These are phyloP conservation scores for Globisporangium canariense DNA, from an alignment of 352 stramenopile genomes.

Conservation along the genomic window DNA sequence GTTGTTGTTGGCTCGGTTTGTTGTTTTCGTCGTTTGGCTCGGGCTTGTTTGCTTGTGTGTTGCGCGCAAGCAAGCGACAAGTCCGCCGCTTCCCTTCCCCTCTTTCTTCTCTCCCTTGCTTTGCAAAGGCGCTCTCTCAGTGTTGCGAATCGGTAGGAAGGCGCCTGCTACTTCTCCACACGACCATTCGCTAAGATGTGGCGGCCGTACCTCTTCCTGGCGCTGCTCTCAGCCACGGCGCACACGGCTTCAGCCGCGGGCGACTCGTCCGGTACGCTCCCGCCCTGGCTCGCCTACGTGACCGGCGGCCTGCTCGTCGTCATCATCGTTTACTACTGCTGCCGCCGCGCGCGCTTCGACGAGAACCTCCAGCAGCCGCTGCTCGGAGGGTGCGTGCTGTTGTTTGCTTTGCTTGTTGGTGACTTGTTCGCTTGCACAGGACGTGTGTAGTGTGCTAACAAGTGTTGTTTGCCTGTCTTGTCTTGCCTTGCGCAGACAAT, in stretches of 20 bases:
- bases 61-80: background rate
- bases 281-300: constrained; percentile 82
- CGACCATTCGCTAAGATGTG: constrained; percentile 11
- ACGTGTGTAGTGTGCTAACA: background rate
- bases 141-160: constrained; percentile 2
- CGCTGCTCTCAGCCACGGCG: constrained; percentile 31
- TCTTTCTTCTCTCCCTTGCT: constrained; percentile 1
- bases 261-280: constrained; percentile 37
- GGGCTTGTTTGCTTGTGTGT: background rate
- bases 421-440: no score
- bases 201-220: constrained; percentile 27
- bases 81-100: background rate
- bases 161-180: background rate
- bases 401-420: background rate
- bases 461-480: background rate
- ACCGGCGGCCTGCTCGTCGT: constrained; percentile 79
- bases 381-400: constrained; percentile 39
- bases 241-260: constrained; percentile 26
- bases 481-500: constrained; percentile 36
- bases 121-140: constrained; percentile 5
- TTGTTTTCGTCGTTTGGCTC: constrained; percentile 7
- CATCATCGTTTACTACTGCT: constrained; percentile 90
- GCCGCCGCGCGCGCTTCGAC: constrained; percentile 78
- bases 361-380: constrained; percentile 85
- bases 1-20: background rate